A percentile compares a stretch with the other conserved stretches of the same genome.
Evolutionary conservation across 371 early-diverging fungal genomes (phyloP).

Genomic region (Lichtheimia ramosa): DNA sequence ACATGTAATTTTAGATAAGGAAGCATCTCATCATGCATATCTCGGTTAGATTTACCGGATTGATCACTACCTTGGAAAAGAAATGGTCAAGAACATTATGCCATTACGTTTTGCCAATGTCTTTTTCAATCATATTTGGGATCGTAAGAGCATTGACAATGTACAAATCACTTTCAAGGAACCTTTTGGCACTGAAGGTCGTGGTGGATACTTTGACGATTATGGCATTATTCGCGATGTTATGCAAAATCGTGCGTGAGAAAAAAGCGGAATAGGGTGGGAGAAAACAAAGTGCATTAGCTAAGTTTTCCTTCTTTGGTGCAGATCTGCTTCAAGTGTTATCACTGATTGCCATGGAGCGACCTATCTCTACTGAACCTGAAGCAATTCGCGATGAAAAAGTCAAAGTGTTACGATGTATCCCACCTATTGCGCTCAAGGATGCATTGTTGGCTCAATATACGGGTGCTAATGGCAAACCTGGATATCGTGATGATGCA

Average conservation of each 20-base stretch:
- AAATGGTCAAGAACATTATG: constrained; percentile 98
- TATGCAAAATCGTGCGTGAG: constrained; percentile 91
- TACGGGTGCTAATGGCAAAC: constrained; percentile 69
- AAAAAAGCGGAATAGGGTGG: neutral
- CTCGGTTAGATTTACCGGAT: constrained; percentile 87
- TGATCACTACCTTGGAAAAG: constrained; percentile 98
- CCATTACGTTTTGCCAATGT: constrained; percentile 93
- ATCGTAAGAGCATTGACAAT: constrained; percentile 85
- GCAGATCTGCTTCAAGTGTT: constrained; percentile 86
- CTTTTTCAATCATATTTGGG: constrained; percentile 92
- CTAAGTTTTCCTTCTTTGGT: neutral
- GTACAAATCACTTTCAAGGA: constrained; percentile 99
- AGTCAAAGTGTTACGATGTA: constrained; percentile 85
- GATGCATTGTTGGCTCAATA: constrained; percentile 91
- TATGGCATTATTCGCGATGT: constrained; percentile 99
- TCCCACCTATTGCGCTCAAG: constrained; percentile 74
- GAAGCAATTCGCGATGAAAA: constrained; percentile 94
- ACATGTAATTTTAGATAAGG: neutral
- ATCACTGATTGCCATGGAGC: constrained; percentile 90
- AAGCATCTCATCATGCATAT: neutral
- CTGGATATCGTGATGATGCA: constrained; percentile 90
- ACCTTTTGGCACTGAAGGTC: constrained; percentile 96
- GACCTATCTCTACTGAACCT: constrained; percentile 79
- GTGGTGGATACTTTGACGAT: constrained; percentile 99
- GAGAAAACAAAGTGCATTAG: neutral